Percentiles rank a stretch among this genome's conserved stretches.
These are phyloP conservation scores for Rhododendron ferrugineum DNA, from an alignment of 148 eudicot species.

Conservation along the genomic window DNA sequence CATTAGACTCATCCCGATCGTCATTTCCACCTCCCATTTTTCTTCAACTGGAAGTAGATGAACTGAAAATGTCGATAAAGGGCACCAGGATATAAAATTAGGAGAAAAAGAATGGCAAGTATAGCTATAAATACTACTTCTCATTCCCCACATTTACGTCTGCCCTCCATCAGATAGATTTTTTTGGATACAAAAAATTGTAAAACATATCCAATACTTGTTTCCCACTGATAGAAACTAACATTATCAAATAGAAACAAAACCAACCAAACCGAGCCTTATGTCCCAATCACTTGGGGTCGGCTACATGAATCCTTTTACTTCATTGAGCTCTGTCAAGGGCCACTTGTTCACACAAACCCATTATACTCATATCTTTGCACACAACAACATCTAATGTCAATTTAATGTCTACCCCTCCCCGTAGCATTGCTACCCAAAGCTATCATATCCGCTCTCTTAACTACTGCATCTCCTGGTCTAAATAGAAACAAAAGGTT, in stretches of 20 bases:
- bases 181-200: neutral
- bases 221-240: neutral
- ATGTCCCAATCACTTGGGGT: too few relatives aligned
- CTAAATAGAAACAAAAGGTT: neutral
- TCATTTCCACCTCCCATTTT: slow-evolving; percentile 34
- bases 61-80: slow-evolving; percentile 1
- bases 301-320: too few relatives aligned
- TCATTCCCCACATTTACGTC: neutral
- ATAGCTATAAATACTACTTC: neutral
- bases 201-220: neutral
- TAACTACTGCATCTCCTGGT: too few relatives aligned
- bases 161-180: neutral
- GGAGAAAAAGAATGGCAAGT: neutral
- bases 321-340: too few relatives aligned
- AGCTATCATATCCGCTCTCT: too few relatives aligned
- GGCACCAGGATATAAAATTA: neutral
- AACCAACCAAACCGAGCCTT: too few relatives aligned
- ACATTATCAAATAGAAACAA: neutral
- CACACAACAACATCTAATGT: too few relatives aligned
- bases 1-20: slow-evolving; percentile 18
- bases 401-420: too few relatives aligned
- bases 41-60: slow-evolving; percentile 18
- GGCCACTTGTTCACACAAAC: too few relatives aligned
- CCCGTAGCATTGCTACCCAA: too few relatives aligned
- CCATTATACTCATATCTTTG: too few relatives aligned